Evolutionary conservation across 2,329 filamentous ascomycete species (phyloP).

Genomic region (Penicillium sp.): DNA sequence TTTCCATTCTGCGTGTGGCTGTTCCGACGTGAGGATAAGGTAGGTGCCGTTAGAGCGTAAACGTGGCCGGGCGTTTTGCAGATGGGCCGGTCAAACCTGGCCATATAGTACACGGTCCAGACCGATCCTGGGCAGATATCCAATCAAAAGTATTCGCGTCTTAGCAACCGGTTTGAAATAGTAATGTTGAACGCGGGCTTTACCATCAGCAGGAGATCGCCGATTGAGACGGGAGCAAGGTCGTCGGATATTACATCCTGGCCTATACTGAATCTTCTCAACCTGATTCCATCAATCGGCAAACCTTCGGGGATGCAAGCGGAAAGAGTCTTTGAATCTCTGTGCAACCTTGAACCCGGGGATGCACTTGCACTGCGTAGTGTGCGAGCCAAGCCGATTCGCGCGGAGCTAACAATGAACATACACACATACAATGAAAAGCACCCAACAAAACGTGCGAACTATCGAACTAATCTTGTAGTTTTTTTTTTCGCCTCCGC

Average conservation of each 20-base stretch:
- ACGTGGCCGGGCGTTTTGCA: not conserved
- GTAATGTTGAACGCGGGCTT: not conserved
- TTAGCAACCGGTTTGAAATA: not conserved
- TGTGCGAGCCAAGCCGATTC: not conserved
- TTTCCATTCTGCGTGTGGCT: not conserved
- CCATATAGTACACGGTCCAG: not conserved
- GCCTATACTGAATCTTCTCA: not conserved
- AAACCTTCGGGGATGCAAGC: constrained; percentile 1
- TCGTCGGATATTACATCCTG: not conserved
- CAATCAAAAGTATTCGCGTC: not conserved
- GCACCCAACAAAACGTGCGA: not conserved
- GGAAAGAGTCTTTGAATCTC: not conserved
- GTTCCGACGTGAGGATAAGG: not conserved
- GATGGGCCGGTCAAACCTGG: not conserved
- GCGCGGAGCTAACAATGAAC: no score
- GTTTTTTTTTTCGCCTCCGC: constrained; percentile 4
- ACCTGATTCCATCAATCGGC: not conserved
- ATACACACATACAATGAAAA: not conserved
- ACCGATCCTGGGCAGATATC: not conserved
- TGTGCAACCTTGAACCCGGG: not conserved
- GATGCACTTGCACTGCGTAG: not conserved
- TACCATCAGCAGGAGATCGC: not conserved
- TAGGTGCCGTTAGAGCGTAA: not conserved
- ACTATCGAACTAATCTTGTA: not conserved
- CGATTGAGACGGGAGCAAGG: not conserved